These are phyloP conservation scores for Suillus alpinus DNA, from an alignment of 768 basidiomycete species.

Conservation along the genomic window DNA sequence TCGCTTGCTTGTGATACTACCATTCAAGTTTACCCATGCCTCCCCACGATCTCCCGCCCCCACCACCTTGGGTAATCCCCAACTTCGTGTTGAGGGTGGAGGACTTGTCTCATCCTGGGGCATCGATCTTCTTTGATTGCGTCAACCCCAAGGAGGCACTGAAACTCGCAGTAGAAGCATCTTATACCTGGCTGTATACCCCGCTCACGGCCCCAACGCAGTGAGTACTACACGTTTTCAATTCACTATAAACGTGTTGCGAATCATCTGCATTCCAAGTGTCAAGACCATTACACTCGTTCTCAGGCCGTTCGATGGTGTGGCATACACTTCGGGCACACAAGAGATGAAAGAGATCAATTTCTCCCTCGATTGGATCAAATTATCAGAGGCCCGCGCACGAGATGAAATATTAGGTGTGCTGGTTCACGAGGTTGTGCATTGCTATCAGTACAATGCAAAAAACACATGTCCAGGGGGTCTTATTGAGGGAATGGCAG, in stretches of 20 bases:
- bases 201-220: slow-evolving; percentile 43
- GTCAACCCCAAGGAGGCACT: slow-evolving; percentile 43
- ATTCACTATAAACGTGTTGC: slow-evolving; percentile 10
- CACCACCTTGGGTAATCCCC: slow-evolving; percentile 53
- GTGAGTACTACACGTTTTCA: slow-evolving; percentile 33
- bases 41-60: slow-evolving; percentile 13
- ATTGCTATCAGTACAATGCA: slow-evolving; percentile 74
- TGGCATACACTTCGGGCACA: slow-evolving; percentile 56
- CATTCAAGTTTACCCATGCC: slow-evolving; percentile 16
- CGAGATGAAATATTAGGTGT: slow-evolving; percentile 69
- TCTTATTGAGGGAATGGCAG: slow-evolving; percentile 78
- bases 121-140: slow-evolving; percentile 50
- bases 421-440: slow-evolving; percentile 72
- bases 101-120: slow-evolving; percentile 58
- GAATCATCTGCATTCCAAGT: slow-evolving; percentile 26
- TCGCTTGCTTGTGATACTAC: neutral
- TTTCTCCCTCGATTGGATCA: slow-evolving; percentile 65
- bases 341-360: slow-evolving; percentile 69
- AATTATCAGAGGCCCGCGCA: slow-evolving; percentile 37
- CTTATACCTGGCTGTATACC: slow-evolving; percentile 42
- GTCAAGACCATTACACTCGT: slow-evolving; percentile 56
- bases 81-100: slow-evolving; percentile 54
- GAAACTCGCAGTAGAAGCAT: slow-evolving; percentile 36
- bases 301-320: slow-evolving; percentile 64
- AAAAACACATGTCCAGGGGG: slow-evolving; percentile 61